These are phyloP conservation scores for Sclerotinia minor DNA, from an alignment of 2,329 filamentous ascomycete species.

Conservation along the genomic window DNA sequence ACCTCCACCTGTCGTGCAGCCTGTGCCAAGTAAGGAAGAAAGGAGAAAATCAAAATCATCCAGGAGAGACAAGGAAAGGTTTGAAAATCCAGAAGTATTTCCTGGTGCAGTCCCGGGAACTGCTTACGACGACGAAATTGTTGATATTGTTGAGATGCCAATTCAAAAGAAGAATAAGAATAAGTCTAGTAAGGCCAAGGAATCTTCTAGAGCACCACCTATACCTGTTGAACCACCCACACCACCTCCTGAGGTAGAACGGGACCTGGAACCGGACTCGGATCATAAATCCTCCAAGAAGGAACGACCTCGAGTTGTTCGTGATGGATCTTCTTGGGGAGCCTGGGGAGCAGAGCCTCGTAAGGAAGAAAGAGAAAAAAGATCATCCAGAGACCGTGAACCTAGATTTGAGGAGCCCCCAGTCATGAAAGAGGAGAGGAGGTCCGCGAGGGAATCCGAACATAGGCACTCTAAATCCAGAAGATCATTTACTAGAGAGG, in stretches of 20 bases:
- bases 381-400: conserved; percentile 40
- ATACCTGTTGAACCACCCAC: conserved; percentile 44
- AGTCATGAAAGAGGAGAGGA: conserved; percentile 36
- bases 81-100: conserved; percentile 5
- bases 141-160: conserved; percentile 53
- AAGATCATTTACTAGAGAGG: conserved; percentile 57
- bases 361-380: conserved; percentile 46
- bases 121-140: conserved; percentile 14
- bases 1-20: conserved; percentile 36
- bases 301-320: conserved; percentile 74
- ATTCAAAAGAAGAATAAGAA: conserved; percentile 47
- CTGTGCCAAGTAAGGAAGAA: conserved; percentile 27
- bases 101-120: conserved; percentile 15
- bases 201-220: conserved; percentile 38
- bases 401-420: conserved; percentile 27
- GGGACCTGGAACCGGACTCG: conserved; percentile 46
- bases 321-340: conserved; percentile 70
- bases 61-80: conserved; percentile 14
- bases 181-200: conserved; percentile 43
- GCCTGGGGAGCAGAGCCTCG: conserved; percentile 62
- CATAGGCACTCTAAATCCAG: conserved; percentile 58
- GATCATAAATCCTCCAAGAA: conserved; percentile 66
- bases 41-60: conserved; percentile 13
- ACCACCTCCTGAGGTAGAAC: conserved; percentile 40
- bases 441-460: conserved; percentile 52